Evolutionary conservation across 768 basidiomycete genomes (phyloP).

Genomic region (Clitopilus passeckerianus): DNA sequence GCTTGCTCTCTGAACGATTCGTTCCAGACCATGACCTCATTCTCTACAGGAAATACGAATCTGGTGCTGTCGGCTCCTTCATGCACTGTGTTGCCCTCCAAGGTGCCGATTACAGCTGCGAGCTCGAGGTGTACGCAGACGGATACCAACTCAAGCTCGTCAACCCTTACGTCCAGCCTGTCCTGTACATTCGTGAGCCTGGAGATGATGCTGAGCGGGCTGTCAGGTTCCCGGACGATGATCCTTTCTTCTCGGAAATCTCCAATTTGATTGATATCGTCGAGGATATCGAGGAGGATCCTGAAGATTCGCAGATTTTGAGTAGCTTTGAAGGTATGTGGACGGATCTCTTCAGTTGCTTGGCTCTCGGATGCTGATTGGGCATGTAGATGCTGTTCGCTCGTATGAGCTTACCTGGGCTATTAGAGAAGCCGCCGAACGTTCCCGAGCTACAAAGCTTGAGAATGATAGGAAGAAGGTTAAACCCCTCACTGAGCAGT

Average conservation of each 20-base stretch:
- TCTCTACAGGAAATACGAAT: constrained; percentile 83
- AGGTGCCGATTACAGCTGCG: constrained; percentile 90
- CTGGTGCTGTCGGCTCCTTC: constrained; percentile 89
- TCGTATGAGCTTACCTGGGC: constrained; percentile 95
- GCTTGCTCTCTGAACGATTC: constrained; percentile 5
- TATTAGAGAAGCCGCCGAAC: constrained; percentile 76
- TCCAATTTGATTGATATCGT: constrained; percentile 88
- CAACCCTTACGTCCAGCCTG: constrained; percentile 91
- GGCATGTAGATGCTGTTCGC: constrained; percentile 65
- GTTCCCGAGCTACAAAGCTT: constrained; percentile 45
- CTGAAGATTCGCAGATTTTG: constrained; percentile 75
- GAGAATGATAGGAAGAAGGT: constrained; percentile 25
- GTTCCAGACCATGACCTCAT: background rate
- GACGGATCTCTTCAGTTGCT: background rate
- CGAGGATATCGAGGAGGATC: constrained; percentile 86
- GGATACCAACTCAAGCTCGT: constrained; percentile 85
- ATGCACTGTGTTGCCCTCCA: constrained; percentile 90
- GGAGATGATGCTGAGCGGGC: constrained; percentile 75
- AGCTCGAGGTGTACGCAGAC: constrained; percentile 91
- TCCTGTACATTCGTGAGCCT: constrained; percentile 80
- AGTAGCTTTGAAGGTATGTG: constrained; percentile 75
- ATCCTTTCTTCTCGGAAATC: constrained; percentile 91
- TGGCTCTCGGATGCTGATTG: constrained; percentile 2
- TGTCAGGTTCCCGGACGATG: constrained; percentile 72
- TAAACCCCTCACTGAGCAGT: constrained; percentile 7